phyloP scores from a whole-genome alignment of 441 rosid species.

The Aquilaria agallochum region DNA sequence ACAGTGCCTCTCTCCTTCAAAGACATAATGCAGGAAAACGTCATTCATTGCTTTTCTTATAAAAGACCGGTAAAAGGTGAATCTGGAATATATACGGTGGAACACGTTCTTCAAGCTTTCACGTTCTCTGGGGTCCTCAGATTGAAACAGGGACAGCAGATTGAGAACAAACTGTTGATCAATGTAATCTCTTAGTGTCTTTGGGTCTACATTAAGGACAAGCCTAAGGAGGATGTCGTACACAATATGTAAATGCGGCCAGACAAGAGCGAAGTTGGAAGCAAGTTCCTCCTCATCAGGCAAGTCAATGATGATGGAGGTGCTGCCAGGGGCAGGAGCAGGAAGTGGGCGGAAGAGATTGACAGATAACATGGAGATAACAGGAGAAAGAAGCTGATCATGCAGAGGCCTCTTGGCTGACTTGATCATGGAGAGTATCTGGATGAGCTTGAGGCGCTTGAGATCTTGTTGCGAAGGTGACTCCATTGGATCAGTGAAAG shows the following conservation, averaged over 20 bases:
- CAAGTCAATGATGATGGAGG: constrained; percentile 13
- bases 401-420: constrained; percentile 25
- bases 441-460: constrained; percentile 39
- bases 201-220: constrained; percentile 31
- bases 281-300: constrained; percentile 39
- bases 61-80: constrained; percentile 40
- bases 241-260: constrained; percentile 52
- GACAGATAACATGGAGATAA: constrained; percentile 39
- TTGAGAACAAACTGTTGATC: constrained; percentile 31
- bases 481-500: constrained; percentile 43
- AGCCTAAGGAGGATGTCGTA: constrained; percentile 44
- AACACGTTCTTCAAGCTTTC: constrained; percentile 47
- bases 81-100: constrained; percentile 46
- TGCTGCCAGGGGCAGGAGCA: constrained; percentile 36
- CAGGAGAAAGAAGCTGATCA: constrained; percentile 22
- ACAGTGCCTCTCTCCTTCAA: constrained; percentile 40
- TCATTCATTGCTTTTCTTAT: constrained; percentile 61
- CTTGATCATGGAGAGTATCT: constrained; percentile 33
- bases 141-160: constrained; percentile 49
- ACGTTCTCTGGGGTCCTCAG: constrained; percentile 58
- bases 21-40: constrained; percentile 38
- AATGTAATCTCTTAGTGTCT: constrained; percentile 29
- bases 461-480: constrained; percentile 46
- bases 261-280: constrained; percentile 23
- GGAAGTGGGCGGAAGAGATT: constrained; percentile 57